These are phyloP conservation scores for Anaeromyces robustus DNA, from an alignment of 192 early-diverging fungal genomes.

Conservation along the genomic window DNA sequence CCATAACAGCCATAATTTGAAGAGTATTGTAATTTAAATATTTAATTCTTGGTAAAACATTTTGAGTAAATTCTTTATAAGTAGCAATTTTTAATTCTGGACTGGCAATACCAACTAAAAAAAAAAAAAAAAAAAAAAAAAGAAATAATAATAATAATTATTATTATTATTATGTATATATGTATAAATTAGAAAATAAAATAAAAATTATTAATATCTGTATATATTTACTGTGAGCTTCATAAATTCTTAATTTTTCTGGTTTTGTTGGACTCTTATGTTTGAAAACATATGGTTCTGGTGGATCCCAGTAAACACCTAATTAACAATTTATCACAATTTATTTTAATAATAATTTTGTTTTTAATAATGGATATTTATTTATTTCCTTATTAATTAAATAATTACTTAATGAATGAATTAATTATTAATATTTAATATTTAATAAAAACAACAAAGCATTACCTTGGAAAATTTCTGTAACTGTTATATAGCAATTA, in stretches of 20 bases:
- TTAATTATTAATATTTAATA: too few species aligned
- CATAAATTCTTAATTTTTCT: conserved; percentile 64
- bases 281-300: conserved; percentile 55
- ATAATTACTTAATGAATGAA: too few species aligned
- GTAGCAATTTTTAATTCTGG: conserved; percentile 63
- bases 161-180: too few species aligned
- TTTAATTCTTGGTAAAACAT: conserved; percentile 72
- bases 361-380: too few species aligned
- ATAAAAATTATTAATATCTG: too few species aligned
- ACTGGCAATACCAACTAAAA: conserved; percentile 66
- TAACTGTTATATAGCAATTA: too few species aligned
- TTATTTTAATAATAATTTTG: too few species aligned
- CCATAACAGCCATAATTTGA: conserved; percentile 76
- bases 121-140: neutral
- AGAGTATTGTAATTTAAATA: conserved; percentile 56
- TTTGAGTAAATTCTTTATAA: conserved; percentile 77
- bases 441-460: too few species aligned
- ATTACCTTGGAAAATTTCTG: too few species aligned
- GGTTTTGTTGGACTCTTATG: conserved; percentile 44
- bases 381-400: too few species aligned
- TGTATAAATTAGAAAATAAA: too few species aligned
- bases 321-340: neutral
- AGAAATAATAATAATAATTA: too few species aligned
- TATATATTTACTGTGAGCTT: conserved; percentile 49
- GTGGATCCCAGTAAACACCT: conserved; percentile 87